A percentile compares a stretch with the other conserved stretches of the same genome.
Conservation (phyloP, 1,139 yeast genomes). For the Debaryomyces coudertii region DNA sequence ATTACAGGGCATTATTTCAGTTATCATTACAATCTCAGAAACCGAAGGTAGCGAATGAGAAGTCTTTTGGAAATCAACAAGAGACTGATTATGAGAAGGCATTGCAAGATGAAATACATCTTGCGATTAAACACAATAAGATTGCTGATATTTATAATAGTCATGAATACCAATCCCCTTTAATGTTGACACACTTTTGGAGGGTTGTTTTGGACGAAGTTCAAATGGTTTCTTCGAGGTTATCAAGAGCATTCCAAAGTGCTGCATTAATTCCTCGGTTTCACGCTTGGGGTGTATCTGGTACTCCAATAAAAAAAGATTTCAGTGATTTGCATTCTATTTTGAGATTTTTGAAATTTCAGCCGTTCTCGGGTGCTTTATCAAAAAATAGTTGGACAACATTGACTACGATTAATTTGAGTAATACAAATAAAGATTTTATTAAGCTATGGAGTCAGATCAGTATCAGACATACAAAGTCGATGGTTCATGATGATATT, state of each 20-base stretch:
- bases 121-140: slow-evolving; percentile 37
- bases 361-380: slow-evolving; percentile 58
- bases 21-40: slow-evolving; percentile 29
- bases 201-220: slow-evolving; percentile 90
- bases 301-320: slow-evolving; percentile 80
- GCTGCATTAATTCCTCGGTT: slow-evolving; percentile 79
- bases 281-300: slow-evolving; percentile 97
- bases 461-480: slow-evolving; percentile 80
- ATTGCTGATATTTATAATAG: slow-evolving; percentile 28
- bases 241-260: slow-evolving; percentile 76
- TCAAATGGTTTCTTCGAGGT: slow-evolving; percentile 82
- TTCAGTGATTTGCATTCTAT: slow-evolving; percentile 72
- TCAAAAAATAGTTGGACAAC: slow-evolving; percentile 46
- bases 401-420: slow-evolving; percentile 19
- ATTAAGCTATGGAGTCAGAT: slow-evolving; percentile 47
- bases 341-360: slow-evolving; percentile 62
- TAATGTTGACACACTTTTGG: slow-evolving; percentile 86
- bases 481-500: slow-evolving; percentile 78
- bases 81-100: slow-evolving; percentile 42
- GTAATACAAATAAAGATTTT: slow-evolving; percentile 42
- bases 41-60: slow-evolving; percentile 34
- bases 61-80: slow-evolving; percentile 24
- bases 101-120: slow-evolving; percentile 38
- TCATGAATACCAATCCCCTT: slow-evolving; percentile 72
- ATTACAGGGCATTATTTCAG: slow-evolving; percentile 35